Evolutionary conservation across 208 protist species (phyloP), one percentile per base, ranked within the genome.

Genomic region (Trypanosoma conorhini): DNA sequence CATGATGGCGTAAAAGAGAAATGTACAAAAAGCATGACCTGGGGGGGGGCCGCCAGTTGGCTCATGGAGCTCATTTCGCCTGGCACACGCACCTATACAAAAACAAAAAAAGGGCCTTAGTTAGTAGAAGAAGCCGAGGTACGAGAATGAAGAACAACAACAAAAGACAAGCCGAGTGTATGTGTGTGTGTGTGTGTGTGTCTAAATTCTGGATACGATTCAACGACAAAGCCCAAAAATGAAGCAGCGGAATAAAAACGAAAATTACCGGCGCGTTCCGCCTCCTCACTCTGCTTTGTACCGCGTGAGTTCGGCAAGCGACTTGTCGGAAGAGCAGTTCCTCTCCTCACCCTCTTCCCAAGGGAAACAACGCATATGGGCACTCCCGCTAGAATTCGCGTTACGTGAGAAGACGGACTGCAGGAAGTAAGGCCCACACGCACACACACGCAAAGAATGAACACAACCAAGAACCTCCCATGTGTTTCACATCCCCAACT

Each of bases 121-220:
- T 12, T 26, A 3, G 4, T 0, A 21, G 46, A 24, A 65, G n/a
- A 33, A 30, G 22, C 28, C 42, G 17, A 55, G 21, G 54, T 1
- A 65, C 48, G 31, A 65, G 10, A 31, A 2, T 54, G 10, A 31
- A 8, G 5, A 54, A 65, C 1, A 35, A 15, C 19, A 26, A 50
- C 0, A 33, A 65, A 31, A 31, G 9, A 46, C 3, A 46, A 46
- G 17, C 15, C 5, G 13, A 46, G 42, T 19, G 15, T 19, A 12
- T 46, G 1, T 54, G 42, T 51, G 42, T 44, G 55, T 67, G 55
- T 56, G 59, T 58, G 59, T 38, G 59, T 58, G 59, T 26, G 59
- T 58, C 42, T 58, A 42, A 13, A 62, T 0, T 17, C 5, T 12
- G 26, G 28, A 35, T 40, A 60, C 5, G 19, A 60, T 21, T 19